Percentiles rank a stretch among this genome's conserved stretches.
Evolutionary conservation across 345 rosid species (phyloP).

Genomic region (Eutrema yunnanense): DNA sequence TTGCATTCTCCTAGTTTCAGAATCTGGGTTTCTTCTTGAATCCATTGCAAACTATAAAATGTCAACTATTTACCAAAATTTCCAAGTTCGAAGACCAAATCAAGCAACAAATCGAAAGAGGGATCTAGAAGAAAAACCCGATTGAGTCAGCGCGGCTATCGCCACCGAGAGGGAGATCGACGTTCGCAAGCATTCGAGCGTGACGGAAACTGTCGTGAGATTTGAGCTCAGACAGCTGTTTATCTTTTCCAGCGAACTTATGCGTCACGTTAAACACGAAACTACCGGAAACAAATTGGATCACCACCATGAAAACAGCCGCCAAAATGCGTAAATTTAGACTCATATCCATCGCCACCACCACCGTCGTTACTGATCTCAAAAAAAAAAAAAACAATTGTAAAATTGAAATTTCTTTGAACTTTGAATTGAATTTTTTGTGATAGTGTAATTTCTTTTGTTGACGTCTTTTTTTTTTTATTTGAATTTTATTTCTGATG

Average conservation of each 20-base stretch:
- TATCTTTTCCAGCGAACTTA: constrained; percentile 52
- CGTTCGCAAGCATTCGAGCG: constrained; percentile 51
- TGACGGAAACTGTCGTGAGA: constrained; percentile 76
- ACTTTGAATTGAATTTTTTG: neutral
- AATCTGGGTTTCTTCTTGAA: neutral
- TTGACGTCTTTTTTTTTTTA: neutral
- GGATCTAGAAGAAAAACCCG: constrained; percentile 45
- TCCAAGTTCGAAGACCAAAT: neutral
- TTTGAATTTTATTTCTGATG: neutral
- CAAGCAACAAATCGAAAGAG: neutral
- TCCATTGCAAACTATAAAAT: neutral
- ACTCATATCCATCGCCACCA: constrained; percentile 33
- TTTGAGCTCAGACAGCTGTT: constrained; percentile 43
- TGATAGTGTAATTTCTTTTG: neutral
- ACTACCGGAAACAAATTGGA: constrained; percentile 34
- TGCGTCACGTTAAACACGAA: constrained; percentile 53
- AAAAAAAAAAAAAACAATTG: neutral
- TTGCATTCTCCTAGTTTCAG: neutral
- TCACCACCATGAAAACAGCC: constrained; percentile 20
- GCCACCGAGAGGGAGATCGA: constrained; percentile 72
- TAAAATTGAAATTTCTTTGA: neutral
- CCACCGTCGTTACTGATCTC: neutral
- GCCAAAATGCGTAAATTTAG: constrained; percentile 8
- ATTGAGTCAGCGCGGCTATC: constrained; percentile 61
- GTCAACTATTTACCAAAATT: neutral